Evolutionary conservation across 139 green algal genomes (phyloP), one percentile per base, ranked within the genome.

Genomic region (Mesotaenium endlicherianum): DNA sequence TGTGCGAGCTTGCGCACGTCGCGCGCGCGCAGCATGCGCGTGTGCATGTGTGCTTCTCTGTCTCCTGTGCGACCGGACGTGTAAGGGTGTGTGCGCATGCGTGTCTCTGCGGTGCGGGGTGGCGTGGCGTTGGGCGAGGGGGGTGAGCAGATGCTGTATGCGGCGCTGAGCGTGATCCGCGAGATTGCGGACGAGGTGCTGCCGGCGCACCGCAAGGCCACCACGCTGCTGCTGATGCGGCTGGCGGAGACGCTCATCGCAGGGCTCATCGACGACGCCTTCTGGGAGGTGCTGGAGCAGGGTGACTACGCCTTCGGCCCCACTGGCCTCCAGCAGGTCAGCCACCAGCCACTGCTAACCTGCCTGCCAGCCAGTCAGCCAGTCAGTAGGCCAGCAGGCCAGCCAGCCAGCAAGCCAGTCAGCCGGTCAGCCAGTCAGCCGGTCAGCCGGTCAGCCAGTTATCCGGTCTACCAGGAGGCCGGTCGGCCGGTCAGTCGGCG

Each of bases 181-280:
- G 38, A 30, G 0, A 87, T 75, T 0, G 81, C 81, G 16, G 26
- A 14, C 2, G 55, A 87, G 8, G 74, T 87, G 70, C 72, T 87
- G 53, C 75, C 30, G 57, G 57, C 26, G 40, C 36, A 75, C 2
- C 75, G 86, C 30, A 45, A 75, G 2, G 74, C 79, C n/a, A 75
- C 86, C 0, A 84, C 43, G 47, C 55, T 87, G 71, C 72, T 87
- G 31, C 41, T 87, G 50, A 87, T 87, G 81, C 81, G 81, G 14
- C 58, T 87, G 1, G 57, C 81, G 0, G 81, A 87, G 55, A 58
- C n/a, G 40, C 72, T 87, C 30, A 67, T 85, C 75, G 55, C 49
- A n/a, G 74, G 39, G 20, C 81, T 87, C 47, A 87, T 77, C 75
- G 31, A 31, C 3, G 30, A 8, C 41, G 36, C 20, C 41, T 87